A percentile compares a stretch with the other conserved stretches of the same genome.
These are phyloP conservation scores for Purshia tridentata DNA, from an alignment of 306 rosid genomes.

Conservation along the genomic window DNA sequence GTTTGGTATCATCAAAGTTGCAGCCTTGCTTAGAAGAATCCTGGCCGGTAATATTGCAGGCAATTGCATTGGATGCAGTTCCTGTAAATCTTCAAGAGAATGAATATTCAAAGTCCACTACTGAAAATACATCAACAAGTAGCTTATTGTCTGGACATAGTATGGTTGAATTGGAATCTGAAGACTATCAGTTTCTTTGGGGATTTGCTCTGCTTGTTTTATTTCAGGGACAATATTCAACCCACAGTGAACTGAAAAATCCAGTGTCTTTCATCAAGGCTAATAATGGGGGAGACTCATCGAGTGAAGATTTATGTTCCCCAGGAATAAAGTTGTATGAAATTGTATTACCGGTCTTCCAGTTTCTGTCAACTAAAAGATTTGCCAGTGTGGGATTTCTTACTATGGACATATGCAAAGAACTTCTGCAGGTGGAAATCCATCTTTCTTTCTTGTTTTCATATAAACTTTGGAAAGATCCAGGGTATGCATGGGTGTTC, in stretches of 20 bases:
- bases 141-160: conserved; percentile 56
- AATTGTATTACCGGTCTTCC: conserved; percentile 78
- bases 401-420: conserved; percentile 68
- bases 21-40: conserved; percentile 86
- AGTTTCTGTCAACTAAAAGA: conserved; percentile 64
- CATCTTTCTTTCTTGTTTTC: conserved; percentile 24
- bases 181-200: conserved; percentile 84
- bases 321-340: conserved; percentile 65
- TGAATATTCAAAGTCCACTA: conserved; percentile 34
- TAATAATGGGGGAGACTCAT: conserved; percentile 42
- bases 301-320: conserved; percentile 43
- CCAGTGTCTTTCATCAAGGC: conserved; percentile 41
- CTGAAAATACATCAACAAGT: conserved; percentile 35
- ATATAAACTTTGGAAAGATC: conserved; percentile 4
- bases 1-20: conserved; percentile 70
- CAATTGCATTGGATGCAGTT: conserved; percentile 89
- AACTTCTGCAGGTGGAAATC: conserved; percentile 75
- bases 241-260: conserved; percentile 49
- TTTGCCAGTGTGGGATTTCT: conserved; percentile 67
- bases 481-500: background rate
- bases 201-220: conserved; percentile 80
- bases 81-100: conserved; percentile 60
- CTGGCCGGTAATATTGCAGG: conserved; percentile 98
- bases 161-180: conserved; percentile 76
- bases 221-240: conserved; percentile 63